These are phyloP conservation scores for Xylaria arbuscula DNA, from an alignment of 2,329 filamentous ascomycete species.

Conservation along the genomic window DNA sequence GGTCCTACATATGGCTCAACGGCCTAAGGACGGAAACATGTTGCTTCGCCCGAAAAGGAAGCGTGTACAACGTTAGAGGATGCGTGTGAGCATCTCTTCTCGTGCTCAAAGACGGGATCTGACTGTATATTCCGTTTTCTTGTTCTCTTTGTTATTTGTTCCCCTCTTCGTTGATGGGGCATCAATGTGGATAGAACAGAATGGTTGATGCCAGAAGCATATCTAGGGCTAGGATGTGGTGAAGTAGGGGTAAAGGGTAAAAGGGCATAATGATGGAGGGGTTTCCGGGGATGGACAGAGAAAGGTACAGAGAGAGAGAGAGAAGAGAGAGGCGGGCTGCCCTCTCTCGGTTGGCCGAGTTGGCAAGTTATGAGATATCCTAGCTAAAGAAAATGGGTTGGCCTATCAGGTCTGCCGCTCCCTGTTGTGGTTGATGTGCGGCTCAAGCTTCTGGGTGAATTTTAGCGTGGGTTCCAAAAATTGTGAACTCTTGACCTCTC, in stretches of 20 bases:
- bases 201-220: slow-evolving; percentile 11
- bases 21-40: slow-evolving; percentile 12
- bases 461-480: slow-evolving; percentile 51
- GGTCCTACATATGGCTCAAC: slow-evolving; percentile 17
- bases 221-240: slow-evolving; percentile 10
- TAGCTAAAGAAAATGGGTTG: slow-evolving; percentile 45
- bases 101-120: slow-evolving; percentile 9
- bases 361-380: slow-evolving; percentile 35
- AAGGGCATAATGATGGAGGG: slow-evolving; percentile 19
- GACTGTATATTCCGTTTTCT: neutral
- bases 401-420: slow-evolving; percentile 49
- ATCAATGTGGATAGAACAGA: slow-evolving; percentile 4
- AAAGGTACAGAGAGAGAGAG: neutral
- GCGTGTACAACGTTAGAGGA: slow-evolving; percentile 13
- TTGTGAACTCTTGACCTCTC: slow-evolving; percentile 44
- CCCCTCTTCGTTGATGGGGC: slow-evolving; percentile 16
- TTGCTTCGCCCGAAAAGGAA: slow-evolving; percentile 14
- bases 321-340: neutral
- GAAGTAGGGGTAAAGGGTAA: slow-evolving; percentile 22
- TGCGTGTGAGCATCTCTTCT: slow-evolving; percentile 1
- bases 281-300: slow-evolving; percentile 18
- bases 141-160: neutral
- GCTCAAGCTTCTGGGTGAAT: slow-evolving; percentile 48
- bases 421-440: slow-evolving; percentile 47
- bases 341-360: slow-evolving; percentile 23